Conservation (phyloP, 352 stramenopile species). For the Phytophthora boehmeriae region DNA sequence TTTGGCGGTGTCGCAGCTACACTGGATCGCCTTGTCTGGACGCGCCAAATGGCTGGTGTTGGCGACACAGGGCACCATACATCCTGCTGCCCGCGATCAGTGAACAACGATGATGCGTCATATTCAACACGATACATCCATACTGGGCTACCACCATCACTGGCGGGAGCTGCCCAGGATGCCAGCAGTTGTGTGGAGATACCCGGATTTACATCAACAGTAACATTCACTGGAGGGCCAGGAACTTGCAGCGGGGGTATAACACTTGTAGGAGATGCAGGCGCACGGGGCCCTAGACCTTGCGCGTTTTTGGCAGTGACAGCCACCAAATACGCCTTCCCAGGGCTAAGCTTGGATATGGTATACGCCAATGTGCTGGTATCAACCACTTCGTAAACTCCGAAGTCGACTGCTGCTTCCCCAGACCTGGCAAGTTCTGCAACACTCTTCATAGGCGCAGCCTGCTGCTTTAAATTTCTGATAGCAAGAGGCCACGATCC, state of each 20-base stretch:
- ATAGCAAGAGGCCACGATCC: slow-evolving; percentile 47
- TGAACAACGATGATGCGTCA: slow-evolving; percentile 71
- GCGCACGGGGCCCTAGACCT: slow-evolving; percentile 57
- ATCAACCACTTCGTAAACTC: slow-evolving; percentile 73
- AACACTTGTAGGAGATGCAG: slow-evolving; percentile 50
- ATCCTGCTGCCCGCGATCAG: slow-evolving; percentile 64
- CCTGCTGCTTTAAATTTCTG: slow-evolving; percentile 14
- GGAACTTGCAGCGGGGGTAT: slow-evolving; percentile 82
- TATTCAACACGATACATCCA: slow-evolving; percentile 86
- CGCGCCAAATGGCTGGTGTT: slow-evolving; percentile 61
- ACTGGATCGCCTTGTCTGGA: slow-evolving; percentile 44
- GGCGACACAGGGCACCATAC: slow-evolving; percentile 70
- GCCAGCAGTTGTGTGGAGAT: slow-evolving; percentile 76
- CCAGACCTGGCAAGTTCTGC: slow-evolving; percentile 34
- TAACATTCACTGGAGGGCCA: slow-evolving; percentile 64
- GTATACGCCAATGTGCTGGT: slow-evolving; percentile 68
- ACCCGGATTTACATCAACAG: slow-evolving; percentile 74
- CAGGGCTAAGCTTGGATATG: slow-evolving; percentile 72
- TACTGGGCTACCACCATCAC: slow-evolving; percentile 65
- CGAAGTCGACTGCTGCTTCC: slow-evolving; percentile 67
- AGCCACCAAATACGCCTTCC: slow-evolving; percentile 82
- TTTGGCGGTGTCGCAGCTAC: slow-evolving; percentile 17
- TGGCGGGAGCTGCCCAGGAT: slow-evolving; percentile 52
- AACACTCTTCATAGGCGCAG: slow-evolving; percentile 10
- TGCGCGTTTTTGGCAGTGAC: slow-evolving; percentile 91